These are phyloP conservation scores for Saxophila tyrrhenica DNA, from an alignment of 495 filamentous ascomycete species.

Conservation along the genomic window DNA sequence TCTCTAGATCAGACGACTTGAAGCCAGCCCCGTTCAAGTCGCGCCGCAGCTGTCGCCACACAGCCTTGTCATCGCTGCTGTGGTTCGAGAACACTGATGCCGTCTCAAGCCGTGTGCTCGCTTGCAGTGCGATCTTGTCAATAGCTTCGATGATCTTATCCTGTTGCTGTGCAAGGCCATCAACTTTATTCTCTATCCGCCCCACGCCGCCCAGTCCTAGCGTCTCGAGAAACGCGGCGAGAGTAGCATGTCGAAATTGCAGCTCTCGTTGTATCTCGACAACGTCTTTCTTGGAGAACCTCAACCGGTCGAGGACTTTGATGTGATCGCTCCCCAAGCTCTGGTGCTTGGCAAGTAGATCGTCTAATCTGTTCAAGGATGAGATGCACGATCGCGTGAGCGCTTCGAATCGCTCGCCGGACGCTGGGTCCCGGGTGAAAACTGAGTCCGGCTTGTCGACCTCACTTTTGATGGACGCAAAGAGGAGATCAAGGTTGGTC, in stretches of 20 bases:
- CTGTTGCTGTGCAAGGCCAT: not conserved
- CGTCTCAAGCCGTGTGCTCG: not conserved
- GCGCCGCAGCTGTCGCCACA: not conserved
- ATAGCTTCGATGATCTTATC: not conserved
- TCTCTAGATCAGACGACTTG: not conserved
- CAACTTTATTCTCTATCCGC: not conserved
- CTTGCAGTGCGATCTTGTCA: not conserved
- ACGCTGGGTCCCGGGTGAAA: not conserved
- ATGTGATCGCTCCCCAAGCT: not conserved
- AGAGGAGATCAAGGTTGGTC: not conserved
- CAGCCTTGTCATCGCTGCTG: not conserved
- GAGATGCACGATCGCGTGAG: not conserved
- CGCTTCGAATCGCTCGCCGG: not conserved
- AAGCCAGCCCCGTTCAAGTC: not conserved
- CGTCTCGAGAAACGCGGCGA: not conserved
- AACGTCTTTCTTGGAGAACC: not conserved
- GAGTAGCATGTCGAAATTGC: not conserved
- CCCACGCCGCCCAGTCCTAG: not conserved
- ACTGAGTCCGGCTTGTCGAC: not conserved
- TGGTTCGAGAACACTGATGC: not conserved
- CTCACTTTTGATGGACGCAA: not conserved
- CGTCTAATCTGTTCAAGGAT: not conserved
- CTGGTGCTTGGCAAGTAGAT: not conserved
- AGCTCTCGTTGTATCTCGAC: not conserved
- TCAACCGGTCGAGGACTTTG: not conserved